These are phyloP conservation scores for Agaricales sp. DNA, from an alignment of 1,284 basidiomycete genomes.

Conservation along the genomic window DNA sequence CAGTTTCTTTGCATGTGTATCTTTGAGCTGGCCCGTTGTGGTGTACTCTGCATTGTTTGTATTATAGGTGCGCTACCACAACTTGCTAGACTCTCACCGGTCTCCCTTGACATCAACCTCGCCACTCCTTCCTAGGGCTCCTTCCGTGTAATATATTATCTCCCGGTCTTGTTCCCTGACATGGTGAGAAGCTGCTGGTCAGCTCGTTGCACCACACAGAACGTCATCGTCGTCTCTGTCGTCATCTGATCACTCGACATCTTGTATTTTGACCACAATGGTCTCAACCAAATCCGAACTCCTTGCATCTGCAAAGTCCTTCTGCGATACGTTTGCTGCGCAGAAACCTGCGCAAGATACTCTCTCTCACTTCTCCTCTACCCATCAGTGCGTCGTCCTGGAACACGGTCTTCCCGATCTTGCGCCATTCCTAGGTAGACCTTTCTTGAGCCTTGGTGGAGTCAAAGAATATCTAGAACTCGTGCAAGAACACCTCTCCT, in stretches of 20 bases:
- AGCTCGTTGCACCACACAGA: not conserved
- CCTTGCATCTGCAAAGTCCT: constrained; percentile 31
- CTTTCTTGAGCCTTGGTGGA: constrained; percentile 33
- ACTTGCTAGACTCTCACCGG: too few species aligned
- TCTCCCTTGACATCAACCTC: too few species aligned
- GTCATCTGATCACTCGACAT: too few species aligned
- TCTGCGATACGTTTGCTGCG: constrained; percentile 43
- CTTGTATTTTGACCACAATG: constrained; percentile 12
- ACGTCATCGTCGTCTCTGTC: too few species aligned
- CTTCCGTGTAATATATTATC: too few species aligned
- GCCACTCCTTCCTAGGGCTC: too few species aligned
- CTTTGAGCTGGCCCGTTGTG: too few species aligned
- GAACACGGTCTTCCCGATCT: constrained; percentile 48
- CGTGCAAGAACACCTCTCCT: constrained; percentile 33
- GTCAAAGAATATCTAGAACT: constrained; percentile 39
- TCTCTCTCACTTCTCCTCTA: constrained; percentile 40
- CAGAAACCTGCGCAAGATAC: constrained; percentile 31
- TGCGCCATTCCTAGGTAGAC: constrained; percentile 48
- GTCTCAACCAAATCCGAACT: constrained; percentile 21
- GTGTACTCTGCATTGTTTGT: too few species aligned
- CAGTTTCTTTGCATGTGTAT: too few species aligned
- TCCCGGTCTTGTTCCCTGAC: not conserved
- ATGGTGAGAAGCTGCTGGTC: not conserved
- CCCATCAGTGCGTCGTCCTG: constrained; percentile 30
- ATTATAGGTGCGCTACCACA: too few species aligned